Evolutionary conservation across 768 basidiomycete species (phyloP).

Genomic region (Collybia mongolica): DNA sequence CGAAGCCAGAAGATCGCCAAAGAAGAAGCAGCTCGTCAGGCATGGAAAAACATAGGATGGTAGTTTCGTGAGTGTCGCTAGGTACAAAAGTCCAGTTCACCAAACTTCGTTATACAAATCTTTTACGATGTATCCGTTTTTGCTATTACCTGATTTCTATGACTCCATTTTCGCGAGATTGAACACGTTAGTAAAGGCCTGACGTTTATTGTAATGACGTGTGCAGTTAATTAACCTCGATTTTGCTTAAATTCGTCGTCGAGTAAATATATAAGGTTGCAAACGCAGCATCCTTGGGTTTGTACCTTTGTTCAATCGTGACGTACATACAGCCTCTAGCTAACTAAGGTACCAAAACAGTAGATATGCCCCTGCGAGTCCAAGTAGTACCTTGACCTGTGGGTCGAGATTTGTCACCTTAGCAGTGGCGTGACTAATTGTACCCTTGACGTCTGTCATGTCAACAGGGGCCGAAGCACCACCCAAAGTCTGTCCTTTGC

Average conservation of each 20-base stretch:
- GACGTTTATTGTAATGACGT: too few relatives aligned
- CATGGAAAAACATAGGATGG: constrained; percentile 56
- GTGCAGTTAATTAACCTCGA: too few relatives aligned
- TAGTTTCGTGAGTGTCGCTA: constrained; percentile 12
- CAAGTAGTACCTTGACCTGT: constrained; percentile 64
- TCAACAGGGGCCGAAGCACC: constrained; percentile 40
- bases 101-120: not conserved
- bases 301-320: too few relatives aligned
- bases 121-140: too few relatives aligned
- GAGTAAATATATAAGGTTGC: too few relatives aligned
- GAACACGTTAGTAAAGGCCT: too few relatives aligned
- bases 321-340: not conserved
- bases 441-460: constrained; percentile 28
- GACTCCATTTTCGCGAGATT: too few relatives aligned
- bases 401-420: constrained; percentile 56
- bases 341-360: constrained; percentile 53
- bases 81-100: not conserved
- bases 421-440: constrained; percentile 30
- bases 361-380: constrained; percentile 61
- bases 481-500: constrained; percentile 73
- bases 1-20: constrained; percentile 68
- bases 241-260: too few relatives aligned
- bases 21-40: constrained; percentile 63
- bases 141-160: not conserved
- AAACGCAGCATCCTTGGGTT: too few relatives aligned